Base-by-base conservation (phyloP, 73 alveolate species). In the Stentor coeruleus region DNA sequence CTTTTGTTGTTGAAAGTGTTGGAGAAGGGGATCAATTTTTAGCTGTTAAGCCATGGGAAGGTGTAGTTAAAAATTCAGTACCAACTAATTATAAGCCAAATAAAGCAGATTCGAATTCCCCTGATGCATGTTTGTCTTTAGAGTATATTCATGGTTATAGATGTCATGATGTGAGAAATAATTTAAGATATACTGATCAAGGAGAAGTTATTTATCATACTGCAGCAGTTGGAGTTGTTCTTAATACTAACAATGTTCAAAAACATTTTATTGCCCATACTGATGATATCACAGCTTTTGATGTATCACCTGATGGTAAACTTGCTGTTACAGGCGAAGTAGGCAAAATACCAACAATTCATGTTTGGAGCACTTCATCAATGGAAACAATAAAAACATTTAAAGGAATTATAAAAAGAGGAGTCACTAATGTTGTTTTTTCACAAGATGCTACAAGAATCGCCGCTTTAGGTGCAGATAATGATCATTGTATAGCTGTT, bases 111-210 rank as follows among this genome's bases (percentile, higher is more conserved):
- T 95, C 90, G 28, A 88, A 85, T 33, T 93, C 98, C 14, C 99
- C 99, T 2, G 97, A 96, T 88, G 99, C 99, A 11, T 93, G 88
- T 84, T 81, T 96, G 76, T 92, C 91, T 40, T 87, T 97, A 59
- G 99, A 96, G 85, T 93, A 96, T 85, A 93, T 97, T 36, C 95
- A 96, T 86, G 99, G 99, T 42, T 97, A 95, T 89, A 87, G 99
- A 83, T 95, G 99, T 85, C 98, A 89, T 81, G 99, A 97, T 90
- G 95, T 96, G 30, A 88, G 99, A 91, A 97, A 97, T 85, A 97
- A 97, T 84, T 72, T 97, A 30, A 84, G 94, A 82, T 96, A 91
- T 85, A 92, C 89, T 31, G 73, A 72, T 6, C 82, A 82, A 73
- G 94, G 91, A 38, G 91, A 94, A 15, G 85, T 97, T 57, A 93